phyloP scores from a whole-genome alignment of 352 stramenopile species.

The Pythium utonaiense region DNA sequence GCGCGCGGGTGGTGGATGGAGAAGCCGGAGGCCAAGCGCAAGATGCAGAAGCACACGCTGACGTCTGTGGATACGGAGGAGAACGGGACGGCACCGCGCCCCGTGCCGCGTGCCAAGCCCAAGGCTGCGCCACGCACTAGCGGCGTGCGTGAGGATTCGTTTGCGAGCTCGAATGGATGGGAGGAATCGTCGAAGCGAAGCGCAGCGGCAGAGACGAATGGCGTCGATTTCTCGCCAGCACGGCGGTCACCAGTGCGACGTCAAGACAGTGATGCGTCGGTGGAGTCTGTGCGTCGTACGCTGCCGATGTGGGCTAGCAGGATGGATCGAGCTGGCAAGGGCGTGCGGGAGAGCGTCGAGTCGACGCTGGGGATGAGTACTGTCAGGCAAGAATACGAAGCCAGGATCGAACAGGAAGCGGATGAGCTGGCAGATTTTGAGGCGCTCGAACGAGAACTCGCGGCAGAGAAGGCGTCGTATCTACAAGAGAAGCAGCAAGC shows the following conservation, averaged over 20 bases:
- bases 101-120: background rate
- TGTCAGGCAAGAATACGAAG: slow-evolving; percentile 55
- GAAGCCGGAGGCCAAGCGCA: slow-evolving; percentile 42
- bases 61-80: slow-evolving; percentile 39
- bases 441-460: slow-evolving; percentile 64
- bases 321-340: background rate
- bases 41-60: slow-evolving; percentile 60
- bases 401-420: slow-evolving; percentile 49
- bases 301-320: slow-evolving; percentile 12
- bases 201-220: background rate
- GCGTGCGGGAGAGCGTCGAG: slow-evolving; percentile 41
- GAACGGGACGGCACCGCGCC: background rate
- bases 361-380: slow-evolving; percentile 52
- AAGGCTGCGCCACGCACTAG: background rate
- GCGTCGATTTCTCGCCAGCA: slow-evolving; percentile 14
- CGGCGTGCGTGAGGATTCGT: background rate
- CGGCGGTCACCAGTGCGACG: background rate
- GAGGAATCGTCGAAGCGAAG: background rate
- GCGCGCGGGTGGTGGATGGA: slow-evolving; percentile 85
- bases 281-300: slow-evolving; percentile 1
- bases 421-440: slow-evolving; percentile 80
- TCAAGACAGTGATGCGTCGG: background rate
- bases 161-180: background rate
- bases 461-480: slow-evolving; percentile 57
- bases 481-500: slow-evolving; percentile 33